These are phyloP conservation scores for Tephrocybe rancida DNA, from an alignment of 768 basidiomycete genomes.

Conservation along the genomic window DNA sequence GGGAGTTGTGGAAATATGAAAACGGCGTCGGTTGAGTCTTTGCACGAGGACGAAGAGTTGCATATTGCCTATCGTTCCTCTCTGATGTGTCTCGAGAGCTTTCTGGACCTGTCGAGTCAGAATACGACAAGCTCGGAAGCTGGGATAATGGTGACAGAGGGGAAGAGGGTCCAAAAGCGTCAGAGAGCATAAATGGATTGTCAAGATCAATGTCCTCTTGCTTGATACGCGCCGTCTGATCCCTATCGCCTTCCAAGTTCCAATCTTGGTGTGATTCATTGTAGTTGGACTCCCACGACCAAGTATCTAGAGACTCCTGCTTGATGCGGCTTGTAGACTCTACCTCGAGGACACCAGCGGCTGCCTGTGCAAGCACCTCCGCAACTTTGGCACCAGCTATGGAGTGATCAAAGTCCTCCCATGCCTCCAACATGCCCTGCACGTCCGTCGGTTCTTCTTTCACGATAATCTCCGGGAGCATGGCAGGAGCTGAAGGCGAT, in stretches of 20 bases:
- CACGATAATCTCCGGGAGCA: constrained; percentile 39
- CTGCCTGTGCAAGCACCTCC: constrained; percentile 42
- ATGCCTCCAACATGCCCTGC: constrained; percentile 66
- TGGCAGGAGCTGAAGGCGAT: constrained; percentile 59
- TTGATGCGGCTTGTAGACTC: constrained; percentile 37
- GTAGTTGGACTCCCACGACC: constrained; percentile 45
- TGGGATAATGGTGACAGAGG: constrained; percentile 30
- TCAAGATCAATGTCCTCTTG: constrained; percentile 50
- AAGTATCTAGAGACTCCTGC: constrained; percentile 43
- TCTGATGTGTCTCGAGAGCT: constrained; percentile 12
- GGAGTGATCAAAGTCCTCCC: constrained; percentile 63
- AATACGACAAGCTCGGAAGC: constrained; percentile 27
- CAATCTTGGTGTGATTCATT: constrained; percentile 25
- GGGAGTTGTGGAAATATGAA: constrained; percentile 20
- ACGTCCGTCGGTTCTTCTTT: constrained; percentile 67
- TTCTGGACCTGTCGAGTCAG: constrained; percentile 25
- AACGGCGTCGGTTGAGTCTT: constrained; percentile 35
- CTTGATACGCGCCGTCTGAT: constrained; percentile 38
- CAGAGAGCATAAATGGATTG: constrained; percentile 32
- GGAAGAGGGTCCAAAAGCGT: constrained; percentile 27
- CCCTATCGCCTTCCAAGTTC: constrained; percentile 30
- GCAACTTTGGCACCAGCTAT: constrained; percentile 45
- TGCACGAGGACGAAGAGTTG: constrained; percentile 39
- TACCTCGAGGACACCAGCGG: constrained; percentile 29
- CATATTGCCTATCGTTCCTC: constrained; percentile 16